Evolutionary conservation across 495 filamentous ascomycete species (phyloP), one percentile per base, ranked within the genome.

Genomic region (Chlorociboria aeruginascens): DNA sequence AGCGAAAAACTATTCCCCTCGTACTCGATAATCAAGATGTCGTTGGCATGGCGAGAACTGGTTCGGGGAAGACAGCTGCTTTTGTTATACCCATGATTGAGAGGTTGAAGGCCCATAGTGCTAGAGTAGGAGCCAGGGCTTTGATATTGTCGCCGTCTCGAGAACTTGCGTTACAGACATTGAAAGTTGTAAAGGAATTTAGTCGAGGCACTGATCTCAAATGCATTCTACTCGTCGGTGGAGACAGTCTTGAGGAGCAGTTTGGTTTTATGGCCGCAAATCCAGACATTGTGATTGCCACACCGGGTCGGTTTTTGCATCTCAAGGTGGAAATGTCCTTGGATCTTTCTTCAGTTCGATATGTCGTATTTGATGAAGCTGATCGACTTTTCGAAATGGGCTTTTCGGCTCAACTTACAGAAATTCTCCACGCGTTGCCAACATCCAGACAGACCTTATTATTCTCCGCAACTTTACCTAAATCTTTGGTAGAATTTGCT

Each of bases 1-100:
- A 99, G 70, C 76, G 92, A 32, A 96, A 96, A 69, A 85, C 92
- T 8, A 92, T 99, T 39, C 92, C 92, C 4, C 71, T 97, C 46
- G 73, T 96, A 36, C 71, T 95, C 59, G 86, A 95, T 38, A 77
- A 83, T 45, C 78, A 83, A 55, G 90, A 98, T 71, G 87, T 99
- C 4, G 89, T 97, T 7, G 92, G 87, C 48, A 99, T 97, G 93
- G 92, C 92, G 3, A 74, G 92, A 42, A 98, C 92, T 14, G 92
- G 92, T 62, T 94, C 87, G 33, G 92, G 92, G 62, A 98, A 98
- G 69, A 95, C 89, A 0, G 92, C 90, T 1, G 90, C 92, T 11
- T 98, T 98, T 62, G 87, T 98, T 6, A 90, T 98, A 48, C 92
- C 92, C 36, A 92, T 98, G 89, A 85, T 99, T 50, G 84, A 97